Base-by-base conservation (phyloP, 352 stramenopile genomes). In the Globisporangium splendens region DNA sequence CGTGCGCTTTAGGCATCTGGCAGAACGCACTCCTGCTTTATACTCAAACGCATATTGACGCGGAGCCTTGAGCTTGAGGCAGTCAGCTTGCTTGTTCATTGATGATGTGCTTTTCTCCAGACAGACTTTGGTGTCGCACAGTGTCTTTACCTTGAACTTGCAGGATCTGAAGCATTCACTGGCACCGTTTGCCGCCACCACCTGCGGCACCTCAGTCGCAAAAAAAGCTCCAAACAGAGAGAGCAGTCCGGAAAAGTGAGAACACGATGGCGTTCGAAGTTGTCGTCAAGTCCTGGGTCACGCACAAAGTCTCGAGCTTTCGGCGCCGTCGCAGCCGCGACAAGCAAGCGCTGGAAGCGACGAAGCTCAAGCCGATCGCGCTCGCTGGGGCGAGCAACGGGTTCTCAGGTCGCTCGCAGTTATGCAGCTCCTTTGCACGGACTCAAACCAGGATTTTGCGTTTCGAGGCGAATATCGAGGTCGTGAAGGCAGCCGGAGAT, bases 361-460 rank as follows among this genome's bases (percentile, higher is more conserved):
- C 62, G 14, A 57, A 67, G 52, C 61, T 79, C 4, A 59, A 64
- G 33, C 66, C 66, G 4, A 61, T 80, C 6, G 69, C 72, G 17
- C 66, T 75, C 3, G 68, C 71, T 3, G 71, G 68, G 4, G 68
- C 68, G 20, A 75, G 66, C 50, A 66, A 50, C 60, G 54, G 62
- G 50, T 79, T 79, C 44, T 60, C 58, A 51, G 71, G 71, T 6
- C 61, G 54, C 10, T 77, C 69, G 4, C 66, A 61, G 20, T 58
- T 70, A 15, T 79, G 69, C 66, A 80, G 69, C 48, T 60, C 65
- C 15, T 77, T 77, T 20, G 50, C 69, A 15, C 55, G 60, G 18
- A 74, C 63, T 8, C 66, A 65, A 14, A 62, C 11, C 50, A 50
- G 3, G 41, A 60, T 35, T 8, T 35, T 35, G 28, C 28, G 28